Evolutionary conservation across 2,329 filamentous ascomycete species (phyloP).

Genomic region (Fusarium sp.): DNA sequence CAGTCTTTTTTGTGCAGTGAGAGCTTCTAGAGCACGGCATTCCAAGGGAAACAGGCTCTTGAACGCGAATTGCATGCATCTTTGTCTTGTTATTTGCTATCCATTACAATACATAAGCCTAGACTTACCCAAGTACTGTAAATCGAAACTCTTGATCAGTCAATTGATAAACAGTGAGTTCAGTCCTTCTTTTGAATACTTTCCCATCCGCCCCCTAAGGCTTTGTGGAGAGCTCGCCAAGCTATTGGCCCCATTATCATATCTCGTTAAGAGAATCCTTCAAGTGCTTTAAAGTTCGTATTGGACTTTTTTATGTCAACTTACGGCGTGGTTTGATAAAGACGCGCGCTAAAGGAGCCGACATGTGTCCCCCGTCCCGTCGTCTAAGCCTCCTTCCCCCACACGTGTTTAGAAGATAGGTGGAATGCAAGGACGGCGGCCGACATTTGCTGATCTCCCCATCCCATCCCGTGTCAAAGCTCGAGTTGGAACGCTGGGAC

Average conservation of each 20-base stretch:
- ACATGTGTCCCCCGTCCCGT: neutral
- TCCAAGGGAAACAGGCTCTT: neutral
- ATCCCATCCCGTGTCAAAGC: neutral
- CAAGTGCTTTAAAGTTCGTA: neutral
- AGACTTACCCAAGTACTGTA: neutral
- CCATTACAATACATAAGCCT: neutral
- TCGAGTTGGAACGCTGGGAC: neutral
- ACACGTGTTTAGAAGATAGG: neutral
- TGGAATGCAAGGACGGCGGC: neutral
- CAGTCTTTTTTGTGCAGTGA: neutral
- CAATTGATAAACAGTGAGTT: neutral
- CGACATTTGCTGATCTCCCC: neutral
- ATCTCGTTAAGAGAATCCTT: neutral
- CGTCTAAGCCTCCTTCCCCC: neutral
- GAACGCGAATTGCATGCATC: neutral
- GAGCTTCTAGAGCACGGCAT: neutral
- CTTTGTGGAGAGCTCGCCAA: neutral
- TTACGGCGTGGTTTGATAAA: neutral
- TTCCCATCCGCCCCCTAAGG: neutral
- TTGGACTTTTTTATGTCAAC: neutral
- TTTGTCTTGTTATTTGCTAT: neutral
- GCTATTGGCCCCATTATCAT: neutral
- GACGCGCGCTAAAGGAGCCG: neutral
- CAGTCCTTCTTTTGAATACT: neutral
- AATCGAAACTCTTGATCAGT: neutral